Conservation (phyloP, 78 protist genomes). For the Trichosphaerium sp. region DNA sequence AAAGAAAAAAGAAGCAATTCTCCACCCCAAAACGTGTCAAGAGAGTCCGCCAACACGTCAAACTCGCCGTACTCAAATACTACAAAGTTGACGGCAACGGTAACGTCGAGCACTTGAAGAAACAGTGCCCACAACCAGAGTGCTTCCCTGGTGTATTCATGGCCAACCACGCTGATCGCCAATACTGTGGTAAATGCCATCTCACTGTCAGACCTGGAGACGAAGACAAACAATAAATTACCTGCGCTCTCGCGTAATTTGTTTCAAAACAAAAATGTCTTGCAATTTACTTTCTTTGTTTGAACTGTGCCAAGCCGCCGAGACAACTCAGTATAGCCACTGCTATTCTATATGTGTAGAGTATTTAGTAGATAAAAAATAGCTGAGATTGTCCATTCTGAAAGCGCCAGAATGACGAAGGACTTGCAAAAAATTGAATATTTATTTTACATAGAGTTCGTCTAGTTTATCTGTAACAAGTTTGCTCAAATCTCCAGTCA, state of each 20-base stretch:
- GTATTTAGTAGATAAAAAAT: too few relatives aligned
- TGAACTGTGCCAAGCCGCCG: too few relatives aligned
- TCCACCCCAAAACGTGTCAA: slow-evolving; percentile 93
- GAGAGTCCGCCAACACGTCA: slow-evolving; percentile 87
- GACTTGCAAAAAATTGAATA: background rate
- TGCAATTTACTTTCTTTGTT: too few relatives aligned
- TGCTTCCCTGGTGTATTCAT: slow-evolving; percentile 97
- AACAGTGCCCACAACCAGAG: slow-evolving; percentile 72
- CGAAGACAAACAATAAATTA: too few relatives aligned
- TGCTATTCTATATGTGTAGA: too few relatives aligned
- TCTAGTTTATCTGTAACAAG: background rate
- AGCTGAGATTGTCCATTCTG: too few relatives aligned
- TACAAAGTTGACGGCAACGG: slow-evolving; percentile 92
- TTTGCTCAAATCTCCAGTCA: background rate
- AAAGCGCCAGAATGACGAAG: slow-evolving; percentile 15
- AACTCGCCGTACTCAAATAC: slow-evolving; percentile 90
- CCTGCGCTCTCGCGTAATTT: too few relatives aligned
- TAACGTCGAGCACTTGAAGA: slow-evolving; percentile 71
- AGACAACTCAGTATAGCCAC: too few relatives aligned
- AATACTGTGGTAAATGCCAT: slow-evolving; percentile 95
- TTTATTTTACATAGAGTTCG: background rate
- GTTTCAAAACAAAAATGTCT: too few relatives aligned
- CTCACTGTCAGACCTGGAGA: too few relatives aligned
- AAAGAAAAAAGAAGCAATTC: slow-evolving; percentile 95
- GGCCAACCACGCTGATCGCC: slow-evolving; percentile 90